These are phyloP conservation scores for Penicillium nucicola DNA, from an alignment of 495 filamentous ascomycete genomes.

Conservation along the genomic window DNA sequence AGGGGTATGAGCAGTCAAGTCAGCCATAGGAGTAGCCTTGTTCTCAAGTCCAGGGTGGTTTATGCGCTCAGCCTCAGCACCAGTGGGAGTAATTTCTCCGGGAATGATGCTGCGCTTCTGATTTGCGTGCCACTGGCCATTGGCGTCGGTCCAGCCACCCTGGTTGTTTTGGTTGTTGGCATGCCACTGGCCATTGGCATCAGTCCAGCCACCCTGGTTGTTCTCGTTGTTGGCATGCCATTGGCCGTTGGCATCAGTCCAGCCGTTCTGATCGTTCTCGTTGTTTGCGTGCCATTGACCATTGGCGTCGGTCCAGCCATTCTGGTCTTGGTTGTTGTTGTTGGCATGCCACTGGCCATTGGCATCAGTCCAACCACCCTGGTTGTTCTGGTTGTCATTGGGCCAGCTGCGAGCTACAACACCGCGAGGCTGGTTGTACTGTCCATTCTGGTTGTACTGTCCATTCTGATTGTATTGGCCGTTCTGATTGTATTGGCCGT, in stretches of 20 bases:
- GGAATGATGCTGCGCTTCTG: slow-evolving; percentile 12
- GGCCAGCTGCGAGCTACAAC: slow-evolving; percentile 7
- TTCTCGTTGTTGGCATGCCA: slow-evolving; percentile 19
- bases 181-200: slow-evolving; percentile 19
- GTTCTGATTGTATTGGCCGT: slow-evolving; percentile 8
- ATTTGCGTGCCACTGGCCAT: slow-evolving; percentile 13
- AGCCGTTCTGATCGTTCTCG: slow-evolving; percentile 5
- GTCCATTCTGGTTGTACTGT: slow-evolving; percentile 8
- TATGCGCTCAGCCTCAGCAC: background rate
- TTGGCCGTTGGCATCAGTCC: slow-evolving; percentile 18
- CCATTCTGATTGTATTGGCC: slow-evolving; percentile 2
- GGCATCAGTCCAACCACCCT: slow-evolving; percentile 17
- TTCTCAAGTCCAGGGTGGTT: background rate
- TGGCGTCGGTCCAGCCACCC: slow-evolving; percentile 12
- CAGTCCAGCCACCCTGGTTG: slow-evolving; percentile 16
- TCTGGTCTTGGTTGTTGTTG: slow-evolving; percentile 7
- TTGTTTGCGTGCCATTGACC: slow-evolving; percentile 11
- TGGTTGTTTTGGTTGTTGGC: slow-evolving; percentile 8
- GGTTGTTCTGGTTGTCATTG: slow-evolving; percentile 13
- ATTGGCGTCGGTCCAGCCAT: slow-evolving; percentile 9
- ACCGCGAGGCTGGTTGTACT: slow-evolving; percentile 1
- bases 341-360: slow-evolving; percentile 19
- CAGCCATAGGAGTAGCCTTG: background rate
- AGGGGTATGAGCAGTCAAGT: background rate
- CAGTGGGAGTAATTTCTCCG: background rate